Base-by-base conservation (phyloP, 257 asterid genomes). In the Nicotiana noctiflora region DNA sequence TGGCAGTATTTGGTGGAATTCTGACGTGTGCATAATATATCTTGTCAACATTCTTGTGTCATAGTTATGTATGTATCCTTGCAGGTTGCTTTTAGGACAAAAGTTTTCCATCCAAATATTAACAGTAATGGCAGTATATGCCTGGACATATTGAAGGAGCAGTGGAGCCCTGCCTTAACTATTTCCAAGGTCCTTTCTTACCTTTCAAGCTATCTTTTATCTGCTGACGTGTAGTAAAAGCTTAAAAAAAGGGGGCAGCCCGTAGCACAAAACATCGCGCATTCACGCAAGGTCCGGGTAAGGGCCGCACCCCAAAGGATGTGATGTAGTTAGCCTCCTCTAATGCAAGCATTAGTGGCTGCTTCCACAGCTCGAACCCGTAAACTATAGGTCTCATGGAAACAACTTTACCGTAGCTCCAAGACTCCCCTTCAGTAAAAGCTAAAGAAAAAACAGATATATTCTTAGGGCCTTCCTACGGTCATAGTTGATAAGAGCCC, bases 131-230 rank as follows among this genome's bases (percentile, higher is more conserved):
- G 95, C 32, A 90, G 95, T 84, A 90, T 92, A 83, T 92, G 93
- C 89, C 93, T 90, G 1, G 97, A 92, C 86, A 89, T 90, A 84
- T 86, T 92, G 93, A 92, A 90, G 84, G 95, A 92, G 87, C 95
- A 92, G 83, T 92, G 97, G 97, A 92, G 95, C 88, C 97, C 97
- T 12, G 95, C 95, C 86, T 84, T 89, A 80, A 92, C 95, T 37
- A 90, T 92, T 65, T 92, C 97, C 83, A 92, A 92, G 97, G 97
- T 68, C 9, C 40, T 34, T 80, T 77, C 60, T 34, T 81, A 32
- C n/a, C 49, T 52, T 53, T 59, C 18, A 51, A 79, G 53, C 63
- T 49, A 46, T 13, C 23, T 72, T 44, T 46, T 72, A 46, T 72
- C 23, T 23, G 9, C 44, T 23, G 44, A 13, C 21, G 49, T 23